These are phyloP conservation scores for rapeseed (Brassica napus) DNA, from an alignment of 345 rosid genomes.

Conservation along the genomic window DNA sequence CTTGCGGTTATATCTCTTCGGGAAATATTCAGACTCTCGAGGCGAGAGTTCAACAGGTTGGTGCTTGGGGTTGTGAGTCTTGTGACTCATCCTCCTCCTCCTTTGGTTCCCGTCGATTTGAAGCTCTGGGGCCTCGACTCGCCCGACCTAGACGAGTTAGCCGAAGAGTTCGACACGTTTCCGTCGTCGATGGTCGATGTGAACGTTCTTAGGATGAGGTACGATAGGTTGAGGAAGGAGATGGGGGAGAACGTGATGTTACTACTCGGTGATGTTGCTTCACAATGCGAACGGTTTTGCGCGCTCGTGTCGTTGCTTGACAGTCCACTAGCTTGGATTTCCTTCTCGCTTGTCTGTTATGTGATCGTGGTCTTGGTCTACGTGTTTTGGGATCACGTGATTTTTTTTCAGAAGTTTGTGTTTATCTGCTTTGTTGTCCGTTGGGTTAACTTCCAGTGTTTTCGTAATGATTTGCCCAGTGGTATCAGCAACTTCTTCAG, in stretches of 20 bases:
- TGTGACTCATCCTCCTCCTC: neutral
- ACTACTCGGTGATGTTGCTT: neutral
- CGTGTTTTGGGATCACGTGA: neutral
- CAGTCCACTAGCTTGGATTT: neutral
- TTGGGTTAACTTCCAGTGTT: neutral
- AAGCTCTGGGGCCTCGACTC: neutral
- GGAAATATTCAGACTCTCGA: neutral
- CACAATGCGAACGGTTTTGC: neutral
- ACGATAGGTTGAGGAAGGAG: neutral
- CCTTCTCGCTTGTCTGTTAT: neutral
- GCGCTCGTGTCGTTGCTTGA: neutral
- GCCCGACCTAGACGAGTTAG: neutral
- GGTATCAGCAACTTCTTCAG: neutral
- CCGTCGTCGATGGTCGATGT: neutral
- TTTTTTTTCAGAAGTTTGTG: neutral
- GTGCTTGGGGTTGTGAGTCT: neutral
- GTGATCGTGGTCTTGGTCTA: neutral
- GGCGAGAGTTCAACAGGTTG: neutral
- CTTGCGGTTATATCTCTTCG: neutral
- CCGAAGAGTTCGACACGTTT: neutral
- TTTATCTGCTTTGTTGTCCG: neutral
- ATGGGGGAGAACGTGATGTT: neutral
- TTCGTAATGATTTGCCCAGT: neutral
- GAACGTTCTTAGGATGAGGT: neutral
- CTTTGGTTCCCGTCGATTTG: neutral